phyloP scores from a whole-genome alignment of 2,329 filamentous ascomycete genomes.

The Aspergillus vadensis region DNA sequence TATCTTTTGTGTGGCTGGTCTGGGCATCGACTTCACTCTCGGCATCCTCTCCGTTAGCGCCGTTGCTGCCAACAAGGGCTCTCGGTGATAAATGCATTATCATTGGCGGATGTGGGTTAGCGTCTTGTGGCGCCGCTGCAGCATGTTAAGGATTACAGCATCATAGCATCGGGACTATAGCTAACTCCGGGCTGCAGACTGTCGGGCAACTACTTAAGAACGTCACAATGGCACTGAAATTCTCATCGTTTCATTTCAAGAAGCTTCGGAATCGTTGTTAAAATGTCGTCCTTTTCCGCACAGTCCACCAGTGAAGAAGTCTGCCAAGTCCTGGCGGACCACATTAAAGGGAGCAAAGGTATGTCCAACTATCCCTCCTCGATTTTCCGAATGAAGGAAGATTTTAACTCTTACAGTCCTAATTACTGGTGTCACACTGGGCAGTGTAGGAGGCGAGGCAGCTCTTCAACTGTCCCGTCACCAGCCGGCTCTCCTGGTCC shows the following conservation, averaged over 20 bases:
- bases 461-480: background rate
- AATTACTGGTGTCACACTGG: background rate
- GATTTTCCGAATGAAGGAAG: background rate
- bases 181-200: too few relatives aligned
- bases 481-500: background rate
- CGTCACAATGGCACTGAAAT: too few relatives aligned
- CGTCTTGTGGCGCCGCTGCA: too few relatives aligned
- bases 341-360: background rate
- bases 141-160: too few relatives aligned
- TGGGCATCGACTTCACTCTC: too few relatives aligned
- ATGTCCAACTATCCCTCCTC: background rate
- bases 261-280: background rate
- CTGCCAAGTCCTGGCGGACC: background rate
- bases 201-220: too few relatives aligned
- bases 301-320: background rate
- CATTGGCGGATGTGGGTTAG: too few relatives aligned
- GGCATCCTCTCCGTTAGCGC: too few relatives aligned
- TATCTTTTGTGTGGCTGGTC: too few relatives aligned
- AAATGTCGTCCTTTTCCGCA: background rate
- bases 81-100: too few relatives aligned
- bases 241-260: accelerated
- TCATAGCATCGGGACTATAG: too few relatives aligned
- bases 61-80: too few relatives aligned
- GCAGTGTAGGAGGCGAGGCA: background rate
- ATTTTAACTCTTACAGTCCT: background rate